A percentile compares a stretch with the other conserved stretches of the same genome.
Conservation (phyloP, 2,329 filamentous ascomycete species). For the Diaporthe sp. region DNA sequence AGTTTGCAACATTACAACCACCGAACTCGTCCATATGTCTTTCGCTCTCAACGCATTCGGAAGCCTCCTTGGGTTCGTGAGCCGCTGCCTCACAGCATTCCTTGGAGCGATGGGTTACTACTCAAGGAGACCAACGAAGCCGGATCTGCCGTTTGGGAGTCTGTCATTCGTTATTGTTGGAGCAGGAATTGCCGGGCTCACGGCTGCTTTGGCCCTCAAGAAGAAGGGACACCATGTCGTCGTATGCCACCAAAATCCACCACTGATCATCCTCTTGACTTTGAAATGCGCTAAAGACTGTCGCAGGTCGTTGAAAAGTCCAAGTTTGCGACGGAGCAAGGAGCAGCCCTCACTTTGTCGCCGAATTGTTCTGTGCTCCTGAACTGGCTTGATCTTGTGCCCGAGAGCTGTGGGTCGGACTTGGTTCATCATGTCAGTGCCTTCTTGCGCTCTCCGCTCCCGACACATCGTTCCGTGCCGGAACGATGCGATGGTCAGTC, state of each 20-base stretch:
- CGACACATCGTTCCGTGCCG: not conserved
- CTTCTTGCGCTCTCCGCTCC: not conserved
- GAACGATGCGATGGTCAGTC: not conserved
- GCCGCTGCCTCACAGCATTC: not conserved
- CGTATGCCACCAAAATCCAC: not conserved
- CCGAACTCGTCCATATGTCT: not conserved
- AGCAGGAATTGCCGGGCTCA: constrained; percentile 15
- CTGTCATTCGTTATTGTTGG: constrained; percentile 18
- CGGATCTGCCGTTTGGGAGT: constrained; percentile 8
- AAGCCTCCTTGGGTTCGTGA: not conserved
- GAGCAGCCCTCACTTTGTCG: constrained; percentile 2
- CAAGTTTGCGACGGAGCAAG: constrained; percentile 20
- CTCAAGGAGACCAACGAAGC: constrained; percentile 14
- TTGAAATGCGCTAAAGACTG: not conserved
- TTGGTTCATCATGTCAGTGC: constrained; percentile 14
- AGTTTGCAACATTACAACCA: not conserved
- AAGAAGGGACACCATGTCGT: constrained; percentile 21
- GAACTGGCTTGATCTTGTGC: not conserved
- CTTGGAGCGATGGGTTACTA: constrained; percentile 14
- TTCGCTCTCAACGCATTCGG: not conserved
- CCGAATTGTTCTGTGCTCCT: constrained; percentile 19
- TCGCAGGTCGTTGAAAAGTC: constrained; percentile 27
- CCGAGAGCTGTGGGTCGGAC: constrained; percentile 7
- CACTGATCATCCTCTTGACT: not conserved
- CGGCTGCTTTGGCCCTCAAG: constrained; percentile 11